Evolutionary conservation across 2,329 filamentous ascomycete genomes (phyloP).

Genomic region (Blumeriella jaapii): DNA sequence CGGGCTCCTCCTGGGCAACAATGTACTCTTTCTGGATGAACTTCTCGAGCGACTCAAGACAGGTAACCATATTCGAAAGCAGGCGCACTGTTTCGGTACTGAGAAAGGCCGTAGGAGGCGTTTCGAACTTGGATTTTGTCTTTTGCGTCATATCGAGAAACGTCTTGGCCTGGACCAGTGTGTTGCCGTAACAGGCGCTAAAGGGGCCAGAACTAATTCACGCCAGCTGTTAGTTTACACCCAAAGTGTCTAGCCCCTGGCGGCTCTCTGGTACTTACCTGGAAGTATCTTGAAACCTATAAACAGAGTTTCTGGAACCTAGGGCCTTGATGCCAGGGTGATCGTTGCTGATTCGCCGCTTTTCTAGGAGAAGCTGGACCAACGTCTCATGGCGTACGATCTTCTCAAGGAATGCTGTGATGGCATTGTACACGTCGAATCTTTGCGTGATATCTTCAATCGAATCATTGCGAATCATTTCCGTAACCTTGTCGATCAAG

Average conservation of each 20-base stretch:
- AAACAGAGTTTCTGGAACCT: background rate
- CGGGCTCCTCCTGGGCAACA: background rate
- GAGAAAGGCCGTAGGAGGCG: background rate
- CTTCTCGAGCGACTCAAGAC: constrained; percentile 2
- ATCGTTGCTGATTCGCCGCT: constrained; percentile 9
- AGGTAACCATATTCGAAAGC: constrained; percentile 1
- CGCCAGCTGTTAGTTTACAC: background rate
- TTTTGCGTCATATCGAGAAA: constrained; percentile 8
- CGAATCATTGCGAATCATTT: constrained; percentile 16
- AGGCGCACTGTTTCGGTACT: background rate
- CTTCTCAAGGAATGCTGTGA: constrained; percentile 8
- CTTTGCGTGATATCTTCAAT: constrained; percentile 14
- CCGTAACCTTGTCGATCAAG: constrained; percentile 12
- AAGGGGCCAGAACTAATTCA: constrained; percentile 4
- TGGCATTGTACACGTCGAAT: constrained; percentile 9
- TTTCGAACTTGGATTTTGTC: constrained; percentile 1
- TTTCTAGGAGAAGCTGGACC: constrained; percentile 8
- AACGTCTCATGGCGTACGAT: constrained; percentile 8
- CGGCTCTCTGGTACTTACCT: no score
- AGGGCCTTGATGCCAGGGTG: constrained; percentile 7
- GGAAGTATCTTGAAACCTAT: background rate
- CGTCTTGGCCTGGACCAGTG: constrained; percentile 9
- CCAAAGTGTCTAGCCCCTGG: no score
- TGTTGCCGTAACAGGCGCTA: constrained; percentile 6
- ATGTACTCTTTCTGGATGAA: background rate